Percentiles rank a stretch among this genome's conserved stretches.
These are phyloP conservation scores for Linnemannia exigua DNA, from an alignment of 192 early-diverging fungal species.

Conservation along the genomic window DNA sequence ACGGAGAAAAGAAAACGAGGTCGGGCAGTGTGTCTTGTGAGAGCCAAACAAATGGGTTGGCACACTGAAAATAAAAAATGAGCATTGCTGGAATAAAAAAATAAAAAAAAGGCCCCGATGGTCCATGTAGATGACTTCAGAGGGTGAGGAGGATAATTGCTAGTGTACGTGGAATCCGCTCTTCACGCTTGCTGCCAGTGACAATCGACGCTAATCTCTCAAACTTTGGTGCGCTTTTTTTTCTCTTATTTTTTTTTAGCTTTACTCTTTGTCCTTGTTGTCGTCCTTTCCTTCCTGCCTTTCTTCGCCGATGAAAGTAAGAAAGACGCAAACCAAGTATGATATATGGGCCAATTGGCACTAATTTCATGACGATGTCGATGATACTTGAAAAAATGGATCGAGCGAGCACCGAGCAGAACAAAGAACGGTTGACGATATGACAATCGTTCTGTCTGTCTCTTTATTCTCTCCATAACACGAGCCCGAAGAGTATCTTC, in stretches of 20 bases:
- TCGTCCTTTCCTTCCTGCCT: not conserved
- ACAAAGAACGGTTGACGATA: not conserved
- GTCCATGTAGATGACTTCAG: not conserved
- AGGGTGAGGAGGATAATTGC: too few species aligned
- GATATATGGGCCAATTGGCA: not conserved
- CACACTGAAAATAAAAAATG: not conserved
- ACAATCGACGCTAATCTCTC: not conserved
- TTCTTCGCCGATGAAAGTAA: not conserved
- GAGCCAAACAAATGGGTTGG: too few species aligned
- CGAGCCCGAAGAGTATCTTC: not conserved
- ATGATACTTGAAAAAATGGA: not conserved
- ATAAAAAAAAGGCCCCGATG: not conserved
- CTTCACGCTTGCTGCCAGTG: not conserved
- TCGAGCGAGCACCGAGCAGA: not conserved
- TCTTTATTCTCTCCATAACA: too few species aligned
- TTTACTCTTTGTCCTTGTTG: not conserved
- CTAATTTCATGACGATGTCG: not conserved
- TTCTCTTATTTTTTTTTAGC: not conserved
- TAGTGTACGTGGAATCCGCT: not conserved
- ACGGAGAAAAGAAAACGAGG: constrained; percentile 11
- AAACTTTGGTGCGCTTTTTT: not conserved
- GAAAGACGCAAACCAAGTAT: not conserved
- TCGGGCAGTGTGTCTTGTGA: not conserved
- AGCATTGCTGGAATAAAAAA: not conserved
- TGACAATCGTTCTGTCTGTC: not conserved